phyloP scores from a whole-genome alignment of 345 rosid species.

The Populus davidiana region DNA sequence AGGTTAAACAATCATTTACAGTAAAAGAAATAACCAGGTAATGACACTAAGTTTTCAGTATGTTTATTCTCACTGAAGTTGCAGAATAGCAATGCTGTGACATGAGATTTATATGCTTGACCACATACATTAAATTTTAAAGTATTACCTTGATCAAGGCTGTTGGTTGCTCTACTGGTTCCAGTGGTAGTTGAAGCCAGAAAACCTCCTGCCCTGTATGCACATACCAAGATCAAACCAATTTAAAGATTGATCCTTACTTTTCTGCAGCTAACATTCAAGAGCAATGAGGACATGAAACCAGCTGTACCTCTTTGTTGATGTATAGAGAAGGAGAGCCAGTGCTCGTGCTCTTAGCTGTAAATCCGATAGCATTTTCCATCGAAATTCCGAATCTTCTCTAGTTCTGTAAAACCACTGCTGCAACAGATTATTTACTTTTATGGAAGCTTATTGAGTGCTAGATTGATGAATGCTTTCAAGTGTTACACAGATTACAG shows the following conservation, averaged over 20 bases:
- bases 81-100: neutral
- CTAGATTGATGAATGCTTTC: neutral
- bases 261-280: neutral
- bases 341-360: slow-evolving; percentile 37
- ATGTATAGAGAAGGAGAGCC: slow-evolving; percentile 30
- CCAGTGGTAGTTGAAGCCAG: slow-evolving; percentile 2
- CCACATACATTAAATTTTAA: neutral
- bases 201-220: slow-evolving; percentile 26
- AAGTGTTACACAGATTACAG: neutral
- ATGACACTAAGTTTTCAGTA: no score
- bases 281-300: neutral
- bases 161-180: slow-evolving; percentile 2
- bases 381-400: slow-evolving; percentile 41
- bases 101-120: neutral
- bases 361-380: slow-evolving; percentile 43
- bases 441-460: neutral
- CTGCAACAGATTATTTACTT: slow-evolving; percentile 19
- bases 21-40: no score
- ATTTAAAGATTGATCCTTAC: neutral
- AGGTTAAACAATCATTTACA: no score
- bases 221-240: slow-evolving; percentile 4
- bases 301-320: slow-evolving; percentile 30
- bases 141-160: slow-evolving; percentile 22
- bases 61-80: no score
- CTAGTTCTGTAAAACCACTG: slow-evolving; percentile 42